Evolutionary conservation across 2,329 filamentous ascomycete species (phyloP).

Genomic region (Aspergillus flavus): DNA sequence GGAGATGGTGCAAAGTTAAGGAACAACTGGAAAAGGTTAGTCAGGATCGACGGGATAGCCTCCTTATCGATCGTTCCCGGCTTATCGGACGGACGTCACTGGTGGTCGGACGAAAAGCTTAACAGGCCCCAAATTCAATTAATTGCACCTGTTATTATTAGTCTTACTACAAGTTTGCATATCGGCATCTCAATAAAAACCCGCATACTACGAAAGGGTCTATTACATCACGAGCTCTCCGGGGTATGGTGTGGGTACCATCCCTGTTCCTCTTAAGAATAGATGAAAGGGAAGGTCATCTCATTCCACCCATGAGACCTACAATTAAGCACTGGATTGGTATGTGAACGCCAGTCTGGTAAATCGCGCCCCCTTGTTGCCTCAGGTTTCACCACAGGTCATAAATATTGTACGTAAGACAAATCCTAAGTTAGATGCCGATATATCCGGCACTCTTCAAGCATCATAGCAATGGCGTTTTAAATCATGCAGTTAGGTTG

Average conservation of each 20-base stretch:
- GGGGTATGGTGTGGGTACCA: background rate
- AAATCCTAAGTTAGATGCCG: background rate
- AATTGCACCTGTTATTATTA: background rate
- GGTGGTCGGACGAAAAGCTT: conserved; percentile 1
- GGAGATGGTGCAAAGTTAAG: background rate
- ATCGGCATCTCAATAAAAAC: background rate
- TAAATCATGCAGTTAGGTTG: background rate
- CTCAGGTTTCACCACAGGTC: background rate
- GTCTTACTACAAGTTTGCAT: background rate
- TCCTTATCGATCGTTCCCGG: background rate
- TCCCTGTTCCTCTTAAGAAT: too few species aligned
- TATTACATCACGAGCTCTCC: background rate
- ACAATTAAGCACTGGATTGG: background rate
- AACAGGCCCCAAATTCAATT: background rate
- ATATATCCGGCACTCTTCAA: background rate
- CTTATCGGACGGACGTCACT: background rate
- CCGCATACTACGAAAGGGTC: background rate
- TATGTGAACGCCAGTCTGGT: background rate
- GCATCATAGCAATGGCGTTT: background rate
- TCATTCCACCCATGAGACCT: too few species aligned
- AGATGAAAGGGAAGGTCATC: too few species aligned
- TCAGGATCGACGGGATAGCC: background rate
- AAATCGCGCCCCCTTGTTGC: conserved; percentile 2
- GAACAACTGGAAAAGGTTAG: background rate
- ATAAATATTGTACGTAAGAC: background rate